Percentiles rank a stretch among this genome's conserved stretches.
Evolutionary conservation across 23 red algal species (phyloP).

Genomic region (Chondrus crispus): DNA sequence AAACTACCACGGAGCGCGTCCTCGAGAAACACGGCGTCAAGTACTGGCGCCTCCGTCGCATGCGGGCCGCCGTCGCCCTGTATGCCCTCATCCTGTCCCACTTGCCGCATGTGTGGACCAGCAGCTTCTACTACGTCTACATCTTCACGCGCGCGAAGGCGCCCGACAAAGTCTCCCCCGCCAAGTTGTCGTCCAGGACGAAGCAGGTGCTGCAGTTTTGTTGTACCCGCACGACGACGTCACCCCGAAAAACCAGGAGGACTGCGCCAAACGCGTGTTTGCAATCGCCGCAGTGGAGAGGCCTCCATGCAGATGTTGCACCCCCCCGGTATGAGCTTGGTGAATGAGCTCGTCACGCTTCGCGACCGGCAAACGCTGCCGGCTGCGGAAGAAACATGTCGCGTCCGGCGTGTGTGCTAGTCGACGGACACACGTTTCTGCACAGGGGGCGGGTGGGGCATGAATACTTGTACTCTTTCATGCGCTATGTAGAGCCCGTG

Average conservation of each 20-base stretch:
- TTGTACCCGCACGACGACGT: background rate
- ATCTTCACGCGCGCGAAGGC: background rate
- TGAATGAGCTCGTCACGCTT: background rate
- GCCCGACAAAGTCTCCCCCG: background rate
- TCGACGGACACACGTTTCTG: conserved; percentile 23
- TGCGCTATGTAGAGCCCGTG: conserved; percentile 9
- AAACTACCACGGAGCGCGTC: background rate
- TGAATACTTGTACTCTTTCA: conserved; percentile 15
- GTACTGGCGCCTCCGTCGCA: background rate
- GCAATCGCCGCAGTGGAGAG: background rate
- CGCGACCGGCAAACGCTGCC: background rate
- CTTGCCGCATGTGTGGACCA: background rate
- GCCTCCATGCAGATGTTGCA: background rate
- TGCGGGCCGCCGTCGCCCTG: background rate
- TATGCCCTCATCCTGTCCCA: background rate
- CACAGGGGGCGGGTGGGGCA: background rate
- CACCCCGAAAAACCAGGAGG: background rate
- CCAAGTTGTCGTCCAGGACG: background rate
- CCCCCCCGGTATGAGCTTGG: background rate
- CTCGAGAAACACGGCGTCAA: background rate
- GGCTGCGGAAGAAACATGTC: background rate
- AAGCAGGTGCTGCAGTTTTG: background rate
- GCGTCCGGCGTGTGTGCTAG: background rate
- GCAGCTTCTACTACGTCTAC: background rate
- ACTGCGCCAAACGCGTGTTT: background rate